phyloP scores from a whole-genome alignment of 495 filamentous ascomycete species.

The Talaromyces trachyspermus region DNA sequence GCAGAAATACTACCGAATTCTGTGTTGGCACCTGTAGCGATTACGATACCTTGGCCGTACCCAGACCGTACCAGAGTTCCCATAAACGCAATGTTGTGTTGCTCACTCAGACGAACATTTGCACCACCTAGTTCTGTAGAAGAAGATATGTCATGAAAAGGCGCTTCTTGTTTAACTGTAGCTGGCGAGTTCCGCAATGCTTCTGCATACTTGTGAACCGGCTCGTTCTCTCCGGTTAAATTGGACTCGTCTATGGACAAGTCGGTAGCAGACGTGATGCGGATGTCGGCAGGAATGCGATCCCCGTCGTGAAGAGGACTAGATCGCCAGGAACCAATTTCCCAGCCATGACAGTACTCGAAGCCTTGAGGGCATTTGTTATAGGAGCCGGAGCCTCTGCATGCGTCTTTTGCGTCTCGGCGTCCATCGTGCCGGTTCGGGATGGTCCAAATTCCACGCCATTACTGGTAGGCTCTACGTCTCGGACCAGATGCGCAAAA shows the following conservation, averaged over 20 bases:
- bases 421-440: not conserved
- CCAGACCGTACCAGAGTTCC: conserved; percentile 92
- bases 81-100: conserved; percentile 93
- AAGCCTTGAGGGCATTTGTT: conserved; percentile 59
- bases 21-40: conserved; percentile 84
- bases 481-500: conserved; percentile 82
- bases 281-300: conserved; percentile 91
- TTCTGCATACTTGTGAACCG: conserved; percentile 69
- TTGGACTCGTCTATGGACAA: conserved; percentile 95
- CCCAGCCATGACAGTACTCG: conserved; percentile 73
- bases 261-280: conserved; percentile 82
- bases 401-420: not conserved
- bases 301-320: conserved; percentile 93
- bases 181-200: conserved; percentile 31
- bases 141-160: conserved; percentile 53
- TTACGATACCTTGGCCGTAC: conserved; percentile 92
- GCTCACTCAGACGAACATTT: conserved; percentile 57
- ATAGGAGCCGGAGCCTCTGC: conserved; percentile 30
- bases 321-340: conserved; percentile 89
- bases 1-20: conserved; percentile 96
- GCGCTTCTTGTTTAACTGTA: conserved; percentile 18
- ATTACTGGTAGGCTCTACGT: conserved; percentile 31
- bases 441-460: conserved; percentile 36
- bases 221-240: conserved; percentile 93
- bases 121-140: conserved; percentile 56